These are phyloP conservation scores for Rosellinia necatrix DNA, from an alignment of 2,329 filamentous ascomycete genomes.

Conservation along the genomic window DNA sequence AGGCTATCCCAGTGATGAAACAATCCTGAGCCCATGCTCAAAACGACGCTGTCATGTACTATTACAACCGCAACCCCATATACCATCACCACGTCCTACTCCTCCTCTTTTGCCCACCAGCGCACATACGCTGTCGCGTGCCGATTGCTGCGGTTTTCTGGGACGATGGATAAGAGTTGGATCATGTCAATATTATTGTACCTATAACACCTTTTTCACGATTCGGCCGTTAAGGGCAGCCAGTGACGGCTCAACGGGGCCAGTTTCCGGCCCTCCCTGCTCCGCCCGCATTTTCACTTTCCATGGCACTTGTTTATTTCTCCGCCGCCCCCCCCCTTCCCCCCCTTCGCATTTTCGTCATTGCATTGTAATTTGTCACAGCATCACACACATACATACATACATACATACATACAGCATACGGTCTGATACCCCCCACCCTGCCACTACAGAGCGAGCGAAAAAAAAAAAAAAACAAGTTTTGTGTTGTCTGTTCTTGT, in stretches of 20 bases:
- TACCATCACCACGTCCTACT: too few species aligned
- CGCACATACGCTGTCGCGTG: neutral
- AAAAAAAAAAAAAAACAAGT: neutral
- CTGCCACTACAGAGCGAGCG: neutral
- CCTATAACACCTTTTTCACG: neutral
- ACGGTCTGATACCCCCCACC: slow-evolving; percentile 24
- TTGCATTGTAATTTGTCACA: slow-evolving; percentile 19
- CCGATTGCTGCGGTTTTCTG: neutral
- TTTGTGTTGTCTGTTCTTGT: neutral
- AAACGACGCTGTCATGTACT: neutral
- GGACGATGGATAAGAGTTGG: slow-evolving; percentile 16
- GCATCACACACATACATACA: too few species aligned
- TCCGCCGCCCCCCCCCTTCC: neutral
- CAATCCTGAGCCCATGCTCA: slow-evolving; percentile 5
- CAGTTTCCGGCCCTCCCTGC: too few species aligned
- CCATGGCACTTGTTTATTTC: too few species aligned
- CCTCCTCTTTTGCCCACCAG: neutral
- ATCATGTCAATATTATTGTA: slow-evolving; percentile 12
- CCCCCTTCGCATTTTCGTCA: slow-evolving; percentile 2
- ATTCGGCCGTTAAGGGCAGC: too few species aligned
- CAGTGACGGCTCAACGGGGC: too few species aligned
- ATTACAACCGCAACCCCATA: neutral
- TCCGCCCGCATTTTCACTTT: too few species aligned
- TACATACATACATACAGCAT: too few species aligned
- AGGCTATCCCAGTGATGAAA: slow-evolving; percentile 6